Evolutionary conservation across 202 grass and related monocot genomes (phyloP).

Genomic region (Cymbopogon flexuosus): DNA sequence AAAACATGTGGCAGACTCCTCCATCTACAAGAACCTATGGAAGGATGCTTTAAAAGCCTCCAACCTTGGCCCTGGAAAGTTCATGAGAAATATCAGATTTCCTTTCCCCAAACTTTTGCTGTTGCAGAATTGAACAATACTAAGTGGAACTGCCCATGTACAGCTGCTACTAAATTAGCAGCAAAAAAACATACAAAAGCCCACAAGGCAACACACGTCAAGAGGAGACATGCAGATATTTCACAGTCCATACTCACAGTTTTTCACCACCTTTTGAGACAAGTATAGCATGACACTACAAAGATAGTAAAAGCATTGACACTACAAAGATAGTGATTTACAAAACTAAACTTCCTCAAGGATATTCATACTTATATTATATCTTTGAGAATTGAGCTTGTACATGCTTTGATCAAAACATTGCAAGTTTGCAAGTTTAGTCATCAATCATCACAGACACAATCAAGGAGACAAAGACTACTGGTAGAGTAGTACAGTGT

Average conservation of each 20-base stretch:
- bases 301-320: conserved; percentile 4
- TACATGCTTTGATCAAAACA: conserved; percentile 21
- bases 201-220: conserved; percentile 1
- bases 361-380: neutral
- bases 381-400: neutral
- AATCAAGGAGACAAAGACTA: neutral
- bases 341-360: conserved; percentile 5
- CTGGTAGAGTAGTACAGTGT: neutral
- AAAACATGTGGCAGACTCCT: conserved; percentile 63
- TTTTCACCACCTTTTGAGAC: neutral
- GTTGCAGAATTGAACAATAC: conserved; percentile 28
- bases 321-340: conserved; percentile 1
- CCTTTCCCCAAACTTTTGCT: neutral
- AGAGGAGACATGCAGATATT: neutral
- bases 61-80: conserved; percentile 78
- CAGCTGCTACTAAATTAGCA: conserved; percentile 6
- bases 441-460: neutral
- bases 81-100: conserved; percentile 61
- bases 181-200: conserved; percentile 14
- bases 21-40: conserved; percentile 58
- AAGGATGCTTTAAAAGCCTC: conserved; percentile 80
- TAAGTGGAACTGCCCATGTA: conserved; percentile 7
- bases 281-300: neutral
- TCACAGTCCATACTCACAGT: conserved; percentile 1
- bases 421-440: neutral